Conservation (phyloP, 352 stramenopile species). For the Pythium coloratum region DNA sequence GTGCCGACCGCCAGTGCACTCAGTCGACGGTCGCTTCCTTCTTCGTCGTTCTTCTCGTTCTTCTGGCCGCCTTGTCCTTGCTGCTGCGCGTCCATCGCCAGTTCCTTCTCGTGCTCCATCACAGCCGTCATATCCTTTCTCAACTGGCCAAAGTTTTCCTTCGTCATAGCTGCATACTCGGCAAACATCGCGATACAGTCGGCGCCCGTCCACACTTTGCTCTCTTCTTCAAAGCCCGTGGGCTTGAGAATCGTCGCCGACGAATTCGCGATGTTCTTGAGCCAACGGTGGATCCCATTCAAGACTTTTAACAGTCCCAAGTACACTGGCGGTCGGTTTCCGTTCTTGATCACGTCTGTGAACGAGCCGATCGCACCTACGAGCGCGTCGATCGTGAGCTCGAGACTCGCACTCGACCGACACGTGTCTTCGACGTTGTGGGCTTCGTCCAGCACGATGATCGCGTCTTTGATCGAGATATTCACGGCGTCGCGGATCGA, state of each 20-base stretch:
- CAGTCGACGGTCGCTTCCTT: slow-evolving; percentile 32
- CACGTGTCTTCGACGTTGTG: slow-evolving; percentile 90
- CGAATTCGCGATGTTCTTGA: slow-evolving; percentile 46
- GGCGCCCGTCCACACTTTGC: slow-evolving; percentile 59
- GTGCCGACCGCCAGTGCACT: slow-evolving; percentile 56
- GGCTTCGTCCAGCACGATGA: slow-evolving; percentile 84
- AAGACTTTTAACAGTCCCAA: slow-evolving; percentile 58
- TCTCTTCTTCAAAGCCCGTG: slow-evolving; percentile 72
- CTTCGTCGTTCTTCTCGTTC: slow-evolving; percentile 17
- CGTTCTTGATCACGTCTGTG: slow-evolving; percentile 59
- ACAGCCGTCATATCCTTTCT: slow-evolving; percentile 49
- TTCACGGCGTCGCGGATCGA: slow-evolving; percentile 65
- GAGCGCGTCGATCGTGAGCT: slow-evolving; percentile 60
- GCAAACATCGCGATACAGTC: slow-evolving; percentile 74
- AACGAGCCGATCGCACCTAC: slow-evolving; percentile 62
- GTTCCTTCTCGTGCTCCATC: slow-evolving; percentile 53
- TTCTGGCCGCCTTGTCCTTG: slow-evolving; percentile 1
- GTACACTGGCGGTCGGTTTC: slow-evolving; percentile 43
- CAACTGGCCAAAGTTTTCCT: slow-evolving; percentile 44
- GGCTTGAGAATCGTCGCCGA: slow-evolving; percentile 44
- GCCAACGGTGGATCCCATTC: slow-evolving; percentile 63
- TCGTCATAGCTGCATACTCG: slow-evolving; percentile 57
- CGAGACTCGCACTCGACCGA: slow-evolving; percentile 70
- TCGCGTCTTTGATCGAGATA: slow-evolving; percentile 73
- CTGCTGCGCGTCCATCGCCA: slow-evolving; percentile 19